phyloP scores from a whole-genome alignment of 2,329 filamentous ascomycete genomes.

The Pyricularia sp. region DNA sequence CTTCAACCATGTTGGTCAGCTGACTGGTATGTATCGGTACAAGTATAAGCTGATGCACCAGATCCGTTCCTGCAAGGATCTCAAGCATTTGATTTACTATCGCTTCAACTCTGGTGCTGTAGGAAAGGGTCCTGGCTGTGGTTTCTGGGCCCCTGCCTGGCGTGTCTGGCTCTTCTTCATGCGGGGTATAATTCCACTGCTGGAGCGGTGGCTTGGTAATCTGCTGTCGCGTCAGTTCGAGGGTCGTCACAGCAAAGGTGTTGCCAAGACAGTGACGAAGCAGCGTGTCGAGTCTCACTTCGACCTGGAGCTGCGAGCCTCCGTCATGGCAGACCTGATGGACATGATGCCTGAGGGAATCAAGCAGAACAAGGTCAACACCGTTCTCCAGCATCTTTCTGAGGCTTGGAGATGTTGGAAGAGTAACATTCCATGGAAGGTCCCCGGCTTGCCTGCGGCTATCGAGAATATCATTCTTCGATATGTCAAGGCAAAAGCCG shows the following conservation, averaged over 20 bases:
- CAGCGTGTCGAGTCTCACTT: constrained; percentile 98
- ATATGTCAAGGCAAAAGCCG: constrained; percentile 97
- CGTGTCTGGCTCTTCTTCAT: constrained; percentile 99
- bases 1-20: constrained; percentile 96
- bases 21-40: constrained; percentile 99
- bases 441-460: constrained; percentile 85
- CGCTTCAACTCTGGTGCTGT: constrained; percentile 95
- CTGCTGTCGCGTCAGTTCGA: constrained; percentile 94
- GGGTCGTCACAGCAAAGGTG: constrained; percentile 94
- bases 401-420: constrained; percentile 99
- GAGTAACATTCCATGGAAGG: constrained; percentile 99
- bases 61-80: constrained; percentile 94
- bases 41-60: constrained; percentile 99
- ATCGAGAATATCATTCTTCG: constrained; percentile 98
- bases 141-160: constrained; percentile 98
- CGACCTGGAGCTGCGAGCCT: constrained; percentile 89
- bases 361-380: constrained; percentile 99
- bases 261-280: constrained; percentile 98
- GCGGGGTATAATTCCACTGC: constrained; percentile 89
- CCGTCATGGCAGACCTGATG: constrained; percentile 97
- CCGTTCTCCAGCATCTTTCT: constrained; percentile 88
- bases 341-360: constrained; percentile 99
- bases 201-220: constrained; percentile 96
- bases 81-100: constrained; percentile 99
- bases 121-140: constrained; percentile 92